Base-by-base conservation (phyloP, 257 asterid species). In the Oldenlandia corymbosa region DNA sequence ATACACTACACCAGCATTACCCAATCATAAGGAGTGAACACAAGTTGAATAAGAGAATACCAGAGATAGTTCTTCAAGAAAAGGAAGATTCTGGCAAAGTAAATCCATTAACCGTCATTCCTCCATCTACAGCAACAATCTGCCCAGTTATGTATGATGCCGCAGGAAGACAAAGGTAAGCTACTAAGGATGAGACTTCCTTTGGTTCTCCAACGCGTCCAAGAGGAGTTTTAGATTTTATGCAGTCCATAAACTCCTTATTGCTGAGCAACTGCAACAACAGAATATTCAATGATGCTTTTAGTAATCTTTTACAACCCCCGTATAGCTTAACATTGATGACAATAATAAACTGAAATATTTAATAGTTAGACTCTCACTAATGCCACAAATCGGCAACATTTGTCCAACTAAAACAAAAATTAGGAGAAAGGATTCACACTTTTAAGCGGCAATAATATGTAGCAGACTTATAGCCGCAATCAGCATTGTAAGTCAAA, bases 131-230 rank as follows among this genome's bases (percentile, higher is more conserved):
- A 13, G 85, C 77, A 11, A 90, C 63, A 39, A 87, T 70, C 83
- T 90, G 94, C 18, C 97, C 95, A 12, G 92, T 87, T 27, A 90
- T 79, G 62, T 90, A 90, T 1, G 95, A 85, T 60, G 97, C 95
- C 50, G 87, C 85, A 18, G 95, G 97, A 37, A 90, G 94, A 73
- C 97, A 90, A 10, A 90, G 84, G 79, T 78, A 90, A 53, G 97
- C 94, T 14, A 85, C 97, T 65, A 87, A 63, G 10, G 94, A 85
- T 9, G 97, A 87, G 11, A 87, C 97, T 73, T 90, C 97, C 62
- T 77, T 60, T 1, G 95, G 76, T 76, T 90, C 94, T 66, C 95
- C 95, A 7, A 80, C 78, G n/a, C 95, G 97, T 62, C 75, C 75
- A 30, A 87, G 78, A 41, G 97, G 97, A 23, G 95, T 87, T 73